phyloP scores from a whole-genome alignment of 2,329 filamentous ascomycete genomes.

The Phyllachora maydis region DNA sequence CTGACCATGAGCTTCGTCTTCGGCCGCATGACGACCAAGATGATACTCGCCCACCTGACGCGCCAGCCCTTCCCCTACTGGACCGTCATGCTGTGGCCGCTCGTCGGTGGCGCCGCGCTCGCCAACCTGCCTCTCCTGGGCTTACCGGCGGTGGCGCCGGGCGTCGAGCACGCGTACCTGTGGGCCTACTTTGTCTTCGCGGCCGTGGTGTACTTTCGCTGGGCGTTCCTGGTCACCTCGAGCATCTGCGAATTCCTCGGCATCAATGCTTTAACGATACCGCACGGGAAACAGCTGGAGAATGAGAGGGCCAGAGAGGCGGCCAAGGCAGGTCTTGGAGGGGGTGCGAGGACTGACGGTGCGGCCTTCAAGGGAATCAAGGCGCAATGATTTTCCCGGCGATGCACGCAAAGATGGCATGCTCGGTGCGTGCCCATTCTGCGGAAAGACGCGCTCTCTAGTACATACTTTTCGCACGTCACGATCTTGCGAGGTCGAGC shows the following conservation, averaged over 20 bases:
- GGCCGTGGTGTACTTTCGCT: constrained; percentile 70
- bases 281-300: constrained; percentile 34
- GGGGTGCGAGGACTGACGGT: constrained; percentile 10
- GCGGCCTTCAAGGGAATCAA: constrained; percentile 10
- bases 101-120: constrained; percentile 67
- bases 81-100: constrained; percentile 76
- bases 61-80: constrained; percentile 90
- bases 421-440: too few species aligned
- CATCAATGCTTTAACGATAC: constrained; percentile 88
- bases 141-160: constrained; percentile 41
- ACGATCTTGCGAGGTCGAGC: too few species aligned
- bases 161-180: constrained; percentile 60
- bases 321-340: constrained; percentile 2
- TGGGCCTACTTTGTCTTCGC: constrained; percentile 71
- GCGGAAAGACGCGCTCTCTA: too few species aligned
- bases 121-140: constrained; percentile 67
- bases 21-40: constrained; percentile 95
- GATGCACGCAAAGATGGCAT: too few species aligned
- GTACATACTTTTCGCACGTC: too few species aligned
- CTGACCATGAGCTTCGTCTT: constrained; percentile 93
- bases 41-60: constrained; percentile 89
- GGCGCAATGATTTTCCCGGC: constrained; percentile 8
- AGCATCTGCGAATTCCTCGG: constrained; percentile 82
- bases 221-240: constrained; percentile 79
- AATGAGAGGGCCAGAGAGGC: constrained; percentile 15